These are phyloP conservation scores for Cytospora chrysosperma DNA, from an alignment of 2,329 filamentous ascomycete species.

Conservation along the genomic window DNA sequence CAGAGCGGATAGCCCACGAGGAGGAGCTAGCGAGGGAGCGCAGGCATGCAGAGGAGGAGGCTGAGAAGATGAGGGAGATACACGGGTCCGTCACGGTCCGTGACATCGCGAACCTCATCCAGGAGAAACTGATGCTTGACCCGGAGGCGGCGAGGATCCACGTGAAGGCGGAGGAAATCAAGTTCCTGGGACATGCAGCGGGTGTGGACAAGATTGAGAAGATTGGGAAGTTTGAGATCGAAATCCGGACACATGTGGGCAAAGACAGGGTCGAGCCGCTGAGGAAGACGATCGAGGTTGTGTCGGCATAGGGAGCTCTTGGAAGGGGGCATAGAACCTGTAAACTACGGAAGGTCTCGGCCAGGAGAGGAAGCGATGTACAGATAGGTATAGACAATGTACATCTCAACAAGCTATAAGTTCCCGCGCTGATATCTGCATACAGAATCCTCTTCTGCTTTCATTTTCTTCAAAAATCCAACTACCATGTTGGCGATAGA, in stretches of 20 bases:
- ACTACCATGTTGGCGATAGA: not conserved
- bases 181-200: slow-evolving; percentile 34
- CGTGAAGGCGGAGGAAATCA: slow-evolving; percentile 37
- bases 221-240: slow-evolving; percentile 41
- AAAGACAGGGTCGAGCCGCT: slow-evolving; percentile 33
- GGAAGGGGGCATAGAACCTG: not conserved
- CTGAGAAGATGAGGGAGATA: slow-evolving; percentile 32
- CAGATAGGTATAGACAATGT: not conserved
- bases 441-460: not conserved
- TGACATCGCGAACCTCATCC: slow-evolving; percentile 38
- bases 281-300: slow-evolving; percentile 35
- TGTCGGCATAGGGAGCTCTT: slow-evolving; percentile 30
- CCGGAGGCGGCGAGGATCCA: slow-evolving; percentile 35
- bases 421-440: not conserved
- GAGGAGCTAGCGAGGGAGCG: slow-evolving; percentile 17
- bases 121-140: slow-evolving; percentile 35
- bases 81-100: slow-evolving; percentile 43
- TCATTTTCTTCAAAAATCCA: no score
- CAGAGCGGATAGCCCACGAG: slow-evolving; percentile 4
- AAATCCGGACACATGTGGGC: slow-evolving; percentile 34
- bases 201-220: slow-evolving; percentile 41
- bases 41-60: slow-evolving; percentile 16
- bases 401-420: not conserved
- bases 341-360: not conserved
- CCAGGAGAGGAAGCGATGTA: not conserved